Conservation (phyloP, 169 alveolate genomes). For the Cardiosporidium cionae region DNA sequence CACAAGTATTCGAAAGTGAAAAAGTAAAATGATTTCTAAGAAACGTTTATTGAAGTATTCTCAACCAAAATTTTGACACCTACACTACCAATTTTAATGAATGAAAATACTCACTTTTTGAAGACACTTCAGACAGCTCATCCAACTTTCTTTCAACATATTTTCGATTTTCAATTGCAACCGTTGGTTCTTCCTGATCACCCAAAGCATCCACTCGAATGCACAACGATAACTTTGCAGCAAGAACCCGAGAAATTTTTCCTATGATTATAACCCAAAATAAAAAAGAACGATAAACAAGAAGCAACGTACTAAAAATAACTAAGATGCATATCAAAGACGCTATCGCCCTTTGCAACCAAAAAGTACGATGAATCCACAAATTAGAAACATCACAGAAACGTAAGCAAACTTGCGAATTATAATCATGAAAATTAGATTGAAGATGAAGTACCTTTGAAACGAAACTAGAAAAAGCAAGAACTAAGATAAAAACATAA, state of each 20-base stretch:
- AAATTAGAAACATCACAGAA: background rate
- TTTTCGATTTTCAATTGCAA: conserved; percentile 22
- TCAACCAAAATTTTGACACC: no score
- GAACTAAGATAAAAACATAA: background rate
- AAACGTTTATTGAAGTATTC: no score
- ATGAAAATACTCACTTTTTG: background rate
- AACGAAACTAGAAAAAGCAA: background rate
- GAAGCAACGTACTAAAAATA: background rate
- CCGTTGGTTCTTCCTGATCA: conserved; percentile 38
- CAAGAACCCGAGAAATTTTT: conserved; percentile 92
- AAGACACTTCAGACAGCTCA: background rate
- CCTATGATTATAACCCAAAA: conserved; percentile 10
- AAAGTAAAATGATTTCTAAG: no score
- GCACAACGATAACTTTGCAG: conserved; percentile 97
- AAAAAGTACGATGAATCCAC: background rate
- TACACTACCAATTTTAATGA: background rate
- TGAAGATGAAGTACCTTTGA: background rate
- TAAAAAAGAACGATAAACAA: background rate
- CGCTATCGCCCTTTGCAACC: background rate
- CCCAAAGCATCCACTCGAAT: conserved; percentile 97
- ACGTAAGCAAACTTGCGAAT: background rate
- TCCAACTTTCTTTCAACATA: conserved; percentile 28
- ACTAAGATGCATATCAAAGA: background rate
- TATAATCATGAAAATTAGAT: background rate
- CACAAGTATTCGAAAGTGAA: no score